These are phyloP conservation scores for Serendipita sp. DNA, from an alignment of 768 basidiomycete genomes.

Conservation along the genomic window DNA sequence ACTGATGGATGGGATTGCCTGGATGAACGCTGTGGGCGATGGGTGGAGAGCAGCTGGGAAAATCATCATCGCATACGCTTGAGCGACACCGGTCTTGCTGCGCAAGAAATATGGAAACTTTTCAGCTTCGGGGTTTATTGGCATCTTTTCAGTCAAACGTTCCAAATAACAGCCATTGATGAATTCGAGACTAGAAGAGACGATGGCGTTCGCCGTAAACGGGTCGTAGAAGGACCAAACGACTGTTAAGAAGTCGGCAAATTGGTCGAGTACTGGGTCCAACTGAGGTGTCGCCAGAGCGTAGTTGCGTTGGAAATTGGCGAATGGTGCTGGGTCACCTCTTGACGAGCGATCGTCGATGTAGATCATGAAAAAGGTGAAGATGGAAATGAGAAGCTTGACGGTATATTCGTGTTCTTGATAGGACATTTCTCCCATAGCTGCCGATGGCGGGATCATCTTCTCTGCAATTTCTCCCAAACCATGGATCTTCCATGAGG, in stretches of 20 bases:
- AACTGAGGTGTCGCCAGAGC: not conserved
- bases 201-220: not conserved
- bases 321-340: not conserved
- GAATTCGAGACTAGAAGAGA: not conserved
- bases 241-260: not conserved
- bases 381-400: conserved; percentile 1
- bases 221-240: conserved; percentile 3
- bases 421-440: conserved; percentile 5
- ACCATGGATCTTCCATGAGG: not conserved
- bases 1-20: not conserved
- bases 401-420: not conserved
- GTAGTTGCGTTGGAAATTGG: not conserved
- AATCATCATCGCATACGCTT: conserved; percentile 1
- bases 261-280: conserved; percentile 2
- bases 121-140: not conserved
- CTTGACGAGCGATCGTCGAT: not conserved
- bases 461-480: not conserved
- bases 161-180: not conserved
- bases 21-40: not conserved
- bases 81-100: conserved; percentile 1
- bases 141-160: not conserved
- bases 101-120: not conserved
- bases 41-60: not conserved
- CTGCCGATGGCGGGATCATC: not conserved
- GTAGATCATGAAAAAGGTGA: conserved; percentile 5